Evolutionary conservation across 495 filamentous ascomycete species (phyloP), one percentile per base, ranked within the genome.

Genomic region (Aspergillus homomorphus): DNA sequence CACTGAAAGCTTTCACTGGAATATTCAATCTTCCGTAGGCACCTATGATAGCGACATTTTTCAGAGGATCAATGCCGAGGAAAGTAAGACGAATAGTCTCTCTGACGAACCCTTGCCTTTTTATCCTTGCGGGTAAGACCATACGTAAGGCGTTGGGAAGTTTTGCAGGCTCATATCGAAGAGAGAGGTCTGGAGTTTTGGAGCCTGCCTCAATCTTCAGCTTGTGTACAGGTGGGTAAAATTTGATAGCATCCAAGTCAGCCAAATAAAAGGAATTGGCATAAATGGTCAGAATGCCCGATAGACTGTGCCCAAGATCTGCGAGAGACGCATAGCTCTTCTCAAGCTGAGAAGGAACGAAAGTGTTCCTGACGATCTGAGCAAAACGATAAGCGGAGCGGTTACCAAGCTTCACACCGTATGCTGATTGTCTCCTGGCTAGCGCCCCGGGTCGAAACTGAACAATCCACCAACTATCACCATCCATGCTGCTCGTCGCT

Each of bases 391-490:
- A 54, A 55, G 48, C 42, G 6, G 59, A 50, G 3, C 30, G 48
- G 12, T 28, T 54, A 16, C 61, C 53, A 9, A 48, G 53, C 43
- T 30, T 53, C 44, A 59, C 14, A 42, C 42, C 45, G 19, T 61
- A 60, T 1, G 53, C 24, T 21, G 49, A 22, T 41, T 55, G 59
- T 20, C 20, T 33, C 24, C 58, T 62, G 33, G 60, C 16, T 20
- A 63, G 6, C 19, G 60, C 54, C 30, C 61, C 26, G 45, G 69
- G 50, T 51, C 64, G 66, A 75, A 87, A 63, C 70, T 88, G 84
- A 33, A 88, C 69, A 55, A 92, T 71, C 82, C 86, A 92, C 87
- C 89, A 94, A 26, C 73, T 76, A 69, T 94, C 89, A 42, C 89
- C 89, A 62, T 82, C 82, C 70, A 89, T 79, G 69, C 86, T 87